Evolutionary conservation across 306 rosid species (phyloP), one percentile per base, ranked within the genome.

Genomic region (Corylus heterophylla): DNA sequence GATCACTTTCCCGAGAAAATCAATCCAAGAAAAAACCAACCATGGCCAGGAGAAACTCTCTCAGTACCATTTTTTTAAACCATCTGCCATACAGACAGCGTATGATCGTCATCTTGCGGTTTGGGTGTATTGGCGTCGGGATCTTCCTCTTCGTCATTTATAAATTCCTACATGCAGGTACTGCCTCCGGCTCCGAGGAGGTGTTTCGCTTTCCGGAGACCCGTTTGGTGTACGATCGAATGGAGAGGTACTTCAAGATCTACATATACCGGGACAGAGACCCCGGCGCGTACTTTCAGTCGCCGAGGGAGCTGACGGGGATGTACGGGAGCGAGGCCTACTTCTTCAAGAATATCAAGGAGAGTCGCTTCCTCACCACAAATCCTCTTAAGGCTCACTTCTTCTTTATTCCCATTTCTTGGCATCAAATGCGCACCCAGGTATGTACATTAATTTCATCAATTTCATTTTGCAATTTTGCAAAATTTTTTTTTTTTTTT

Each of bases 281-380:
- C 47, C 64, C 80, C 4, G 58, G 73, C 1, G 64, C 72, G 27
- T 78, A 78, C 66, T 83, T 74, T 78, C 80, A 71, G 69, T 61
- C 80, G 18, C 81, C 86, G 16, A 44, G 83, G 73, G 62, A 62
- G 45, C 78, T 75, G 63, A 79, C 58, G 4, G 83, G 86, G 0
- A 79, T 62, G 47, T 83, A 83, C 49, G 80, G 77, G 1, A 75
- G 83, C 47, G 81, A 83, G 76, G 81, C 78, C 0, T 79, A 79
- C 12, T 83, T 83, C 86, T 83, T 83, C 80, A 70, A 79, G 83
- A 83, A 79, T 73, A 49, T 83, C 69, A 71, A 58, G 8, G 83
- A 83, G 75, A 79, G 83, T 37, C 62, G 27, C 1, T 83, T 83
- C 71, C 10, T n/a, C 14, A 83, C 86, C 18, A 4, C 10, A 0